A percentile compares a stretch with the other conserved stretches of the same genome.
These are phyloP conservation scores for Exophiala oligosperma DNA, from an alignment of 2,329 filamentous ascomycete genomes.

Conservation along the genomic window DNA sequence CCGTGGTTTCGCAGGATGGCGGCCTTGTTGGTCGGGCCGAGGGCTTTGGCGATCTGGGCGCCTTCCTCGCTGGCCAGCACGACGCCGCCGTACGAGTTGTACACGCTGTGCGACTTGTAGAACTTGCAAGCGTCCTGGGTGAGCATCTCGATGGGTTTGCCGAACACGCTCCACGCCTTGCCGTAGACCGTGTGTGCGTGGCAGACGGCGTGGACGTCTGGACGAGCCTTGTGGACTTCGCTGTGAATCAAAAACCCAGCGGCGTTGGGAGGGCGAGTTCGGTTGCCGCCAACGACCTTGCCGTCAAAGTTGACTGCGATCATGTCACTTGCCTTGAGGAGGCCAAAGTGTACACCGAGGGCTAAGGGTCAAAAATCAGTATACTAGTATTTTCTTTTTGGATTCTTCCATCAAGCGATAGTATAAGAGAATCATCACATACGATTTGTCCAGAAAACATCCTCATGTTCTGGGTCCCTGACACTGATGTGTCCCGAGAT, in stretches of 20 bases:
- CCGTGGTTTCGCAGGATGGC: conserved; percentile 72
- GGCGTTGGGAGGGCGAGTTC: conserved; percentile 60
- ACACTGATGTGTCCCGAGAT: conserved; percentile 69
- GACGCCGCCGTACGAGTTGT: conserved; percentile 64
- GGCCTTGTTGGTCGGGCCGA: conserved; percentile 60
- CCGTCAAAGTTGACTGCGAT: conserved; percentile 65
- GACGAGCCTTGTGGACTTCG: conserved; percentile 65
- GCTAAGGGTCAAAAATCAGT: conserved; percentile 10
- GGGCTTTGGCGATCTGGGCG: conserved; percentile 60
- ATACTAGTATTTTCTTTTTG: background rate
- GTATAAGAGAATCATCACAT: background rate
- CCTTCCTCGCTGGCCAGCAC: conserved; percentile 66
- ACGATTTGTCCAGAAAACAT: conserved; percentile 69
- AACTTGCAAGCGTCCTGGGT: conserved; percentile 43
- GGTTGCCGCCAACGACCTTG: conserved; percentile 65
- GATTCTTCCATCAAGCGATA: background rate
- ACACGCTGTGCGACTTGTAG: conserved; percentile 62
- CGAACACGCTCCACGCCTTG: conserved; percentile 68
- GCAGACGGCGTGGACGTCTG: conserved; percentile 66
- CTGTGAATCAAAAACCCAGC: conserved; percentile 71
- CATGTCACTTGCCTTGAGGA: conserved; percentile 66
- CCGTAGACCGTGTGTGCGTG: conserved; percentile 68
- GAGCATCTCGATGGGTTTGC: conserved; percentile 66
- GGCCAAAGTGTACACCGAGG: conserved; percentile 64
- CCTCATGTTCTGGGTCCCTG: conserved; percentile 62